Base-by-base conservation (phyloP, 805 yeast species). In the Candida taoyuanica region DNA sequence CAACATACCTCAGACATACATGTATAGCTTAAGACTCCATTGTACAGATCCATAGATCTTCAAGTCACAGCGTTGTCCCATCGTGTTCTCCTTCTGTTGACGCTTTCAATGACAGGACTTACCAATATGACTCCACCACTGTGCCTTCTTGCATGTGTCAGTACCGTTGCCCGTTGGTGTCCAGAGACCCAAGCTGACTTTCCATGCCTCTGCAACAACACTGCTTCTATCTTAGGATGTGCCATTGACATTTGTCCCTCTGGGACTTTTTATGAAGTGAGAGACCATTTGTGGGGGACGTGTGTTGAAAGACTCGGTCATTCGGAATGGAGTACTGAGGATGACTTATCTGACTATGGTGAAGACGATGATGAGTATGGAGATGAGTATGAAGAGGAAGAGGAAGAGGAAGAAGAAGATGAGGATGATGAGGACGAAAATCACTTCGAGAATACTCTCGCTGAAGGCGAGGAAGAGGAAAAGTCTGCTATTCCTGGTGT, bases 241-340 rank as follows among this genome's bases (percentile, higher is more conserved):
- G 52, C 71, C 26, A 62, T 59, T 28, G 74, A 70, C 43, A 58
- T 66, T 26, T 72, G 77, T 47, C 71, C 73, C 2, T 61, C 56
- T 35, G 71, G 71, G 2, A 53, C 45, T 15, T 69, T 65, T 43
- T 62, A 62, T 41, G 57, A 68, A 34, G 62, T 71, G 13, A 56
- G 74, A 52, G 76, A 71, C 44, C 77, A 72, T 49, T 72, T 58
- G 43, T 50, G 63, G 52, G 76, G 75, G 1, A 68, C 75, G 4
- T 72, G 77, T 45, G 40, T 47, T 18, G 61, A 56, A 34, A 49
- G 55, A 44, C 43, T 44, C 25, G 41, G 39, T 12, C 5, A 19
- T 17, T 16, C 24, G 2, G 29, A 25, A 21, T 31, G 33, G 39
- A 31, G 33, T 16, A n/a, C 29, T 31, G 48, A 40, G 13, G 39